A percentile compares a stretch with the other conserved stretches of the same genome.
phyloP scores from a whole-genome alignment of 371 early-diverging fungal species.

The Basidiobolus meristosporus region DNA sequence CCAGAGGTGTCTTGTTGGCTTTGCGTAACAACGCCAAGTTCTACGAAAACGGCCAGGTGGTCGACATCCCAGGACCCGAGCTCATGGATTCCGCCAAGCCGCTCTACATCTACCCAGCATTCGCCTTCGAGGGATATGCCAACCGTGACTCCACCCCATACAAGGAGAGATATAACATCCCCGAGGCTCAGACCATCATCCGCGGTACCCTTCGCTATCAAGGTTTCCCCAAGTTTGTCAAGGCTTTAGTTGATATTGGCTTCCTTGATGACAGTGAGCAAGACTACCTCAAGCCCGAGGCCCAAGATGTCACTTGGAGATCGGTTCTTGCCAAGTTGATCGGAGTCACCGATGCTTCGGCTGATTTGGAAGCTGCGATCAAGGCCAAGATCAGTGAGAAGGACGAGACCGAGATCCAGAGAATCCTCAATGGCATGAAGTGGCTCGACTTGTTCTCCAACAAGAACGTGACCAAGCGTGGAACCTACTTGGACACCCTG shows the following conservation, averaged over 20 bases:
- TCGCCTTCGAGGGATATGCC: conserved; percentile 72
- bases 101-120: conserved; percentile 75
- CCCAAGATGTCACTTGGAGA: conserved; percentile 62
- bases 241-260: conserved; percentile 82
- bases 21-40: conserved; percentile 81
- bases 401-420: conserved; percentile 9
- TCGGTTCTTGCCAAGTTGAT: too few species aligned
- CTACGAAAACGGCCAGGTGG: conserved; percentile 72
- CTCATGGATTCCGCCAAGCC: conserved; percentile 78
- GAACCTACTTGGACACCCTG: conserved; percentile 79
- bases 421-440: conserved; percentile 48
- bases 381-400: conserved; percentile 9
- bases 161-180: conserved; percentile 85
- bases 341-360: too few species aligned
- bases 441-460: conserved; percentile 62
- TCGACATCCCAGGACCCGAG: conserved; percentile 76
- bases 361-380: too few species aligned
- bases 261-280: conserved; percentile 67
- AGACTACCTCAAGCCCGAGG: conserved; percentile 26
- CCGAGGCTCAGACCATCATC: conserved; percentile 82
- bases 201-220: conserved; percentile 90
- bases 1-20: conserved; percentile 88
- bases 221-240: conserved; percentile 79
- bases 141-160: conserved; percentile 96
- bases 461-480: conserved; percentile 35